Evolutionary conservation across 768 basidiomycete genomes (phyloP).

Genomic region (Tulasnella sp.): DNA sequence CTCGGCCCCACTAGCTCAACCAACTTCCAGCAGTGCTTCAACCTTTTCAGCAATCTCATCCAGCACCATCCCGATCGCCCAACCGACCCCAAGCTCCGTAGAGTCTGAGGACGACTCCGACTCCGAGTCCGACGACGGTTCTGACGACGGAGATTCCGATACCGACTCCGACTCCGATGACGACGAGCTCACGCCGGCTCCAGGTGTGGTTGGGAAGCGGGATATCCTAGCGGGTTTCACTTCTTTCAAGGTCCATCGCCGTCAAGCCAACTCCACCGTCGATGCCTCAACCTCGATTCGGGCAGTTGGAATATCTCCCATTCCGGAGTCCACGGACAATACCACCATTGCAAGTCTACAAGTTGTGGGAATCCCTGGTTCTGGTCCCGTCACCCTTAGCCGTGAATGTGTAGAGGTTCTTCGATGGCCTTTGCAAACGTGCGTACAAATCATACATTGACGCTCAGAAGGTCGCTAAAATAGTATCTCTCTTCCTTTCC

Average conservation of each 20-base stretch:
- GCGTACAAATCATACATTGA: slow-evolving; percentile 36
- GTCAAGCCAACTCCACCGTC: background rate
- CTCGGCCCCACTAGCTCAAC: background rate
- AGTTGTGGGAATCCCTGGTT: background rate
- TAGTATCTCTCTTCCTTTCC: background rate
- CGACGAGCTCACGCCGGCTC: slow-evolving; percentile 25
- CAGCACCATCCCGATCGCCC: background rate
- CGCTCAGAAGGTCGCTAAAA: background rate
- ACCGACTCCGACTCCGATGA: slow-evolving; percentile 32
- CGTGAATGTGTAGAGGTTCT: slow-evolving; percentile 55
- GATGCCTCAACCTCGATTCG: background rate
- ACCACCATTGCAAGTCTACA: background rate
- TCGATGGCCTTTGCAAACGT: slow-evolving; percentile 70
- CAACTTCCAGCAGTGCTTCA: background rate
- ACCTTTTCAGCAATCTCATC: background rate
- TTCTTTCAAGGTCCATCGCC: background rate
- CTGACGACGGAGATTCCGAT: slow-evolving; percentile 27
- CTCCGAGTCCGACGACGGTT: slow-evolving; percentile 28
- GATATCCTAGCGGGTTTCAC: background rate
- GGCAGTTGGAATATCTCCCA: slow-evolving; percentile 7
- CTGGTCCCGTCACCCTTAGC: slow-evolving; percentile 40
- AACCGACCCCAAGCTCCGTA: background rate
- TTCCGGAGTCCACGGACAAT: background rate
- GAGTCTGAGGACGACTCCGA: slow-evolving; percentile 22
- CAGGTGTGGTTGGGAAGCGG: background rate